Percentiles rank a stretch among this genome's conserved stretches.
These are phyloP conservation scores for Logfia minima DNA, from an alignment of 129 eudicot species.

Conservation along the genomic window DNA sequence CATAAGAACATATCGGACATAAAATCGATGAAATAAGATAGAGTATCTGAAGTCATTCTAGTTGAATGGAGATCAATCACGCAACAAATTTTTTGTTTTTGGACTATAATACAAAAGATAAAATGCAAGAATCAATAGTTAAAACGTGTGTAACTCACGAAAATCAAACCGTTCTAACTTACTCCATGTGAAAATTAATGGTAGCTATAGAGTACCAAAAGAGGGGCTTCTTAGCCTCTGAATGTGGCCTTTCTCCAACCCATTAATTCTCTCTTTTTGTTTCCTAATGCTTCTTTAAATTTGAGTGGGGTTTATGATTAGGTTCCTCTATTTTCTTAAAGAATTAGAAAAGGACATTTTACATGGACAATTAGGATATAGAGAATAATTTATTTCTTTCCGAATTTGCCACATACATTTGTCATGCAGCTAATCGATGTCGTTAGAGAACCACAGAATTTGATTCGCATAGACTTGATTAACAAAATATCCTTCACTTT, in stretches of 20 bases:
- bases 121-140: too few relatives aligned
- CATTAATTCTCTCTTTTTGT: constrained; percentile 8
- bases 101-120: too few relatives aligned
- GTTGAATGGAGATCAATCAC: too few relatives aligned
- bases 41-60: too few relatives aligned
- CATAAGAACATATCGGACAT: too few relatives aligned
- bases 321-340: not conserved
- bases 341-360: constrained; percentile 9
- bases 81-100: too few relatives aligned
- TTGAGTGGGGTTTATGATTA: not conserved
- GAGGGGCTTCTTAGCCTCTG: constrained; percentile 22
- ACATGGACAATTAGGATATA: not conserved
- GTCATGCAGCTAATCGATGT: not conserved
- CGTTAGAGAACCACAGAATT: not conserved
- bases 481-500: not conserved
- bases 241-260: constrained; percentile 31
- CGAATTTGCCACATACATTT: not conserved
- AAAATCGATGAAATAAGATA: too few relatives aligned
- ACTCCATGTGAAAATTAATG: constrained; percentile 23
- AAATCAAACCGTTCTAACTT: too few relatives aligned
- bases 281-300: not conserved
- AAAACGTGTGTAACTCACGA: too few relatives aligned
- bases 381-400: not conserved
- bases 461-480: not conserved
- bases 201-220: constrained; percentile 27